Evolutionary conservation across 192 early-diverging fungal species (phyloP).

Genomic region (Cladochytrium replicatum): DNA sequence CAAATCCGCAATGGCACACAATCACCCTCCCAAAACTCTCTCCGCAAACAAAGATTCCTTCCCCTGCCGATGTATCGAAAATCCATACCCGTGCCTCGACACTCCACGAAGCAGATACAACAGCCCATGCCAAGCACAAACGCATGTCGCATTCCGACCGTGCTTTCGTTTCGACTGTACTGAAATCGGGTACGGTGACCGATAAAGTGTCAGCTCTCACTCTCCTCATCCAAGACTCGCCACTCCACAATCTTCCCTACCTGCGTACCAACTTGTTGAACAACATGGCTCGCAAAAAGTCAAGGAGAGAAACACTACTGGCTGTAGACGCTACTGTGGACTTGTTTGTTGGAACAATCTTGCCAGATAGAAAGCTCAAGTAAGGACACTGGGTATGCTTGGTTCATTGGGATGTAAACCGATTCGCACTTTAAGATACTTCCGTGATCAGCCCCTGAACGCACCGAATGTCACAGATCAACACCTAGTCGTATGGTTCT

Average conservation of each 20-base stretch:
- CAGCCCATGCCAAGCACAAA: conserved; percentile 13
- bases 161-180: conserved; percentile 76
- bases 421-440: conserved; percentile 42
- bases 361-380: conserved; percentile 82
- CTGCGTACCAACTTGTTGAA: conserved; percentile 53
- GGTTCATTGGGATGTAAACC: not conserved
- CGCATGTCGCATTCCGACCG: conserved; percentile 67
- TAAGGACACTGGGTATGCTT: not conserved
- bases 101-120: not conserved
- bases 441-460: conserved; percentile 76
- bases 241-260: conserved; percentile 72
- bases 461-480: conserved; percentile 44
- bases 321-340: conserved; percentile 84
- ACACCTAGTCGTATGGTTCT: conserved; percentile 86
- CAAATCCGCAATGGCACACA: no score
- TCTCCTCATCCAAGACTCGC: conserved; percentile 83
- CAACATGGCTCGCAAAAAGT: conserved; percentile 82
- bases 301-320: conserved; percentile 73
- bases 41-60: not conserved
- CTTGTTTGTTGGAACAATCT: conserved; percentile 66
- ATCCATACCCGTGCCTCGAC: not conserved
- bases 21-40: no score
- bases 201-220: conserved; percentile 92
- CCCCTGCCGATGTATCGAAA: not conserved
- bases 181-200: conserved; percentile 83